Evolutionary conservation across 164 flowering plant genomes (phyloP).

Genomic region (Magnolia sinica): DNA sequence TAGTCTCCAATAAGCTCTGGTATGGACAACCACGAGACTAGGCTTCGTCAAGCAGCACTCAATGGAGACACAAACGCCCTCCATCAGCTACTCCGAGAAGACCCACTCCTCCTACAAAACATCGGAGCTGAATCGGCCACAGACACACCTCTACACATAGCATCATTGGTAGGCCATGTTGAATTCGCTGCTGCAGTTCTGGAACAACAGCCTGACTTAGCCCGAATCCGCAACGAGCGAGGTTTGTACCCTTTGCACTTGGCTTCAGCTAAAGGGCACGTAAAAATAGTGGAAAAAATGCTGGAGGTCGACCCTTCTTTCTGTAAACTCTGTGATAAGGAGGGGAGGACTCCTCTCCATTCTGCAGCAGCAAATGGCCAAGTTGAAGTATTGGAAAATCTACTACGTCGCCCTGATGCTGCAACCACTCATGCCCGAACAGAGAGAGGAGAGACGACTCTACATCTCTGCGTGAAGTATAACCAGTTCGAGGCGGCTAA

Average conservation of each 20-base stretch:
- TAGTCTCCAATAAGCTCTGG: neutral
- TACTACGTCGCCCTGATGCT: neutral
- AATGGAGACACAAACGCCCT: neutral
- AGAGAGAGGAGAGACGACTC: neutral
- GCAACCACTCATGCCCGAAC: neutral
- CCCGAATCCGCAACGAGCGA: neutral
- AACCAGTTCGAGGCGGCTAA: constrained; percentile 1
- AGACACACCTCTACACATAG: neutral
- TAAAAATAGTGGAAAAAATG: neutral
- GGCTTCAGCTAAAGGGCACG: constrained; percentile 1
- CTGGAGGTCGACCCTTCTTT: neutral
- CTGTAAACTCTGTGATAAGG: neutral
- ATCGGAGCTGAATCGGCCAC: neutral
- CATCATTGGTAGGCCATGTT: neutral
- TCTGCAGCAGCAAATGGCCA: neutral
- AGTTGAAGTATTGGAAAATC: neutral
- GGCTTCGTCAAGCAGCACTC: neutral
- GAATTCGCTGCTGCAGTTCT: neutral
- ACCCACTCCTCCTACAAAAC: neutral
- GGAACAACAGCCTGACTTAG: neutral
- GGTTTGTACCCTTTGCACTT: neutral
- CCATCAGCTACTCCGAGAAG: neutral
- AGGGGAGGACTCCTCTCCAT: constrained; percentile 3
- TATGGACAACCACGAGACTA: neutral
- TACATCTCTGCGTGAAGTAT: neutral